Evolutionary conservation across 139 green algal species (phyloP), one percentile per base, ranked within the genome.

Genomic region (Coelastrella sp.): DNA sequence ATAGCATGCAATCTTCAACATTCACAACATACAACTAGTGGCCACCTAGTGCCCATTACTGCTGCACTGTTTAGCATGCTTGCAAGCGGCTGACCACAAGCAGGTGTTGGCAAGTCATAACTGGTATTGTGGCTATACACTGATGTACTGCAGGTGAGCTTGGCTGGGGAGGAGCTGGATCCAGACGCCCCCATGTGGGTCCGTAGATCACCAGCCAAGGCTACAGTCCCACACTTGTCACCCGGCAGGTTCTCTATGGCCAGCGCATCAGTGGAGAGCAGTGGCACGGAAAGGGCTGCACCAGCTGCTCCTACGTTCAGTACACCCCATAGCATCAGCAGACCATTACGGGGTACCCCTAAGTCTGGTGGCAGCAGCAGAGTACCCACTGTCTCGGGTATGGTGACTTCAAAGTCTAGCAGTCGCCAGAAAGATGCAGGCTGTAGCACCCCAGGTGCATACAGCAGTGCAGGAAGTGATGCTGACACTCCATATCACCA

Each of bases 111-210:
- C 63, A 5, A 40, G 45, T 57, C 17, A 15, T 57, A 2, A 57
- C 15, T 57, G 45, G 15, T 13, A 13, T 57, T 9, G 45, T 64
- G 53, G 53, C 53, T 64, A 27, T 57, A 15, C 48, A 23, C 13
- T 57, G 48, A 11, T 57, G 48, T 57, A 25, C 30, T 67, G 72
- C 48, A 80, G 72, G 48, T 80, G 7, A 80, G 53, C 72, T 48
- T 80, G 30, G 32, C 45, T 6, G 72, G 72, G 21, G 45, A 64
- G 59, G 72, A 66, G 30, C n/a, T 80, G 17, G 72, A 66, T 21
- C 51, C 72, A 8, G 48, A 62, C 9, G 34, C 72, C 5, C 72
- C 72, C 9, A 45, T 43, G 17, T 17, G 41, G 11, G 45, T 62
- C n/a, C 41, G 41, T 6, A 41, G 41, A n/a, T 79, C 41, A 0